These are phyloP conservation scores for Coleophoma cylindrospora DNA, from an alignment of 2,329 filamentous ascomycete genomes.

Conservation along the genomic window DNA sequence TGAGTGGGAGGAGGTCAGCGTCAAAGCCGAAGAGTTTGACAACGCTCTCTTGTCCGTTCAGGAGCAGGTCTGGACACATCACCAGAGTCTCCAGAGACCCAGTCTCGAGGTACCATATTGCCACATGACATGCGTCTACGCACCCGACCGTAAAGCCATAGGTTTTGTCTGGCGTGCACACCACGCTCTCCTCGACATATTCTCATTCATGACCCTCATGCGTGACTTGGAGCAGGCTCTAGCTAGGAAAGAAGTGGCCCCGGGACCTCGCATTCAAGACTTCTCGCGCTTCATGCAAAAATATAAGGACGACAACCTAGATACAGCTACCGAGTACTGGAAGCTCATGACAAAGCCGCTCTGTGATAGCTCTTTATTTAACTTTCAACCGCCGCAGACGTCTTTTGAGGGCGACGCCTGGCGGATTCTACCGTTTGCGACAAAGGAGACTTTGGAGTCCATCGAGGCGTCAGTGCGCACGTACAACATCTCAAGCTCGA, in stretches of 20 bases:
- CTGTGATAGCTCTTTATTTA: too few species aligned
- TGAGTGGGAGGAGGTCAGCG: not conserved
- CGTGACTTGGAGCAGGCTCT: not conserved
- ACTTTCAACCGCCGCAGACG: too few species aligned
- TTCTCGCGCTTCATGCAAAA: not conserved
- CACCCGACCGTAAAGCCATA: not conserved
- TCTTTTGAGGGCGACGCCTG: too few species aligned
- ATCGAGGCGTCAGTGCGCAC: too few species aligned
- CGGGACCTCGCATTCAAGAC: not conserved
- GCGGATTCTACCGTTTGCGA: too few species aligned
- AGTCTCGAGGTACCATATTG: not conserved
- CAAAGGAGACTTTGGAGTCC: too few species aligned
- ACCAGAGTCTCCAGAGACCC: not conserved
- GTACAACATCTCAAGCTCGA: too few species aligned
- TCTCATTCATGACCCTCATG: not conserved
- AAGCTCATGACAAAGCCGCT: not conserved
- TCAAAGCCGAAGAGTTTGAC: not conserved
- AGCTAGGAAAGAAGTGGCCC: not conserved
- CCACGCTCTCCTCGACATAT: not conserved
- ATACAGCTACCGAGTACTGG: not conserved
- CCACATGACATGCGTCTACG: not conserved
- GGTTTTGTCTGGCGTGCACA: not conserved
- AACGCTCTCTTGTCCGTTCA: not conserved
- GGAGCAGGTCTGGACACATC: not conserved
- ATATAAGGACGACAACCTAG: not conserved